phyloP scores from a whole-genome alignment of 176 grass and related monocot species.

The Juncus effusus region DNA sequence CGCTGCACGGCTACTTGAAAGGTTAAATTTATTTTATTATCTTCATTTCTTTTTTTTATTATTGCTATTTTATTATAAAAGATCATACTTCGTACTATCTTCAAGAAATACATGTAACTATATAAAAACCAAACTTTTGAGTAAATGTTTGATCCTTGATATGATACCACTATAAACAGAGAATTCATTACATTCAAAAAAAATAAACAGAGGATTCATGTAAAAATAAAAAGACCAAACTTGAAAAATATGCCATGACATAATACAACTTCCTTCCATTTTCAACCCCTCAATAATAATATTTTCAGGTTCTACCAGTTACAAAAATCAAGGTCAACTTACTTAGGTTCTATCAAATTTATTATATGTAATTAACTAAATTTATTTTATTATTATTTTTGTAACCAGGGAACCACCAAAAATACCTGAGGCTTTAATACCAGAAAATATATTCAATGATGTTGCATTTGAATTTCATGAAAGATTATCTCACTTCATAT shows the following conservation, averaged over 20 bases:
- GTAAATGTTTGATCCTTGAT: background rate
- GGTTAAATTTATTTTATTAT: conserved; percentile 36
- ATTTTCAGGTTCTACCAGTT: too few relatives aligned
- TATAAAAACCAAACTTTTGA: conserved; percentile 10
- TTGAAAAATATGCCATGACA: too few relatives aligned
- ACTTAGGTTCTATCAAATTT: background rate
- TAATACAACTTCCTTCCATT: too few relatives aligned
- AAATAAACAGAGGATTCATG: too few relatives aligned
- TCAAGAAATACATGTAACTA: background rate
- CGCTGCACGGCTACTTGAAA: conserved; percentile 42
- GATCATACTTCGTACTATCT: too few relatives aligned
- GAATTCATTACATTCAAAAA: too few relatives aligned
- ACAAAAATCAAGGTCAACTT: background rate
- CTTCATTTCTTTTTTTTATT: too few relatives aligned
- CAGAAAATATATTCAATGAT: conserved; percentile 61
- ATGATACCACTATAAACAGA: too few relatives aligned
- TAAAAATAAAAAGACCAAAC: too few relatives aligned
- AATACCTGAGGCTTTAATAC: conserved; percentile 57
- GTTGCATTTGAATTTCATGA: conserved; percentile 38
- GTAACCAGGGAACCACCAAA: conserved; percentile 43
- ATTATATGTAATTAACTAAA: conserved; percentile 4
- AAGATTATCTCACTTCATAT: conserved; percentile 36
- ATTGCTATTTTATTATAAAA: too few relatives aligned
- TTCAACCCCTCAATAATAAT: too few relatives aligned
- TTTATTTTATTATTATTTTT: background rate